phyloP scores from a whole-genome alignment of 2,329 filamentous ascomycete genomes.

The Rhynchosporium agropyri region DNA sequence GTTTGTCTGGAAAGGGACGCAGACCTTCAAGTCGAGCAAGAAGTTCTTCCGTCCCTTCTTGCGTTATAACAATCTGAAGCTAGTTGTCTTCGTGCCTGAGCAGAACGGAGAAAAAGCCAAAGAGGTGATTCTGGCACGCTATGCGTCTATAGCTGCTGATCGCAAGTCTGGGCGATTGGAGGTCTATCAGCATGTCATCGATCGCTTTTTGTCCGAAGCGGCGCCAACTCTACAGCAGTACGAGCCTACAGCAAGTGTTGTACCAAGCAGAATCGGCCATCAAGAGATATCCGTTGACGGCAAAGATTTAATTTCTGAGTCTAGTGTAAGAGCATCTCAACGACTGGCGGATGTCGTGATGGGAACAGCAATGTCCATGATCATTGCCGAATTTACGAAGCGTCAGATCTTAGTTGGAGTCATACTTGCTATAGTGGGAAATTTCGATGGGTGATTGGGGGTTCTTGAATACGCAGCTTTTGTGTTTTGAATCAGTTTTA shows the following conservation, averaged over 20 bases:
- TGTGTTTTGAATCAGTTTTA: background rate
- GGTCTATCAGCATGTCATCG: slow-evolving; percentile 21
- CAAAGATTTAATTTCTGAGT: background rate
- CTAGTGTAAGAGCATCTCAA: slow-evolving; percentile 6
- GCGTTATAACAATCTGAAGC: slow-evolving; percentile 24
- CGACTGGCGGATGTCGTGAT: slow-evolving; percentile 24
- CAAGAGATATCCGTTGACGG: slow-evolving; percentile 7
- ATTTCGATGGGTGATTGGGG: slow-evolving; percentile 8
- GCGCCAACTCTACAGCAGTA: background rate
- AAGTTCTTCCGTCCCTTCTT: slow-evolving; percentile 13
- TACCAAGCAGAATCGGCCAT: background rate
- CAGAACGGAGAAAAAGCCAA: background rate
- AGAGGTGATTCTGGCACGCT: slow-evolving; percentile 21
- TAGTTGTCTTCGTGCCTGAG: slow-evolving; percentile 19
- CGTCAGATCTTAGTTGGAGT: slow-evolving; percentile 18
- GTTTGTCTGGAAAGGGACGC: slow-evolving; percentile 26
- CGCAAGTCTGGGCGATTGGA: slow-evolving; percentile 28
- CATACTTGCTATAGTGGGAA: slow-evolving; percentile 13
- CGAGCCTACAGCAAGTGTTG: background rate
- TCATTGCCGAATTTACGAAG: slow-evolving; percentile 27
- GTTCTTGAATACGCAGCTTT: background rate
- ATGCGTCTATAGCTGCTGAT: slow-evolving; percentile 17
- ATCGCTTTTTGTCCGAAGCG: slow-evolving; percentile 13
- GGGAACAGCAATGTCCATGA: slow-evolving; percentile 25
- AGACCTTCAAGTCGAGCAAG: background rate